Conservation (phyloP, 2,329 filamentous ascomycete genomes). For the Sporothrix sp. region DNA sequence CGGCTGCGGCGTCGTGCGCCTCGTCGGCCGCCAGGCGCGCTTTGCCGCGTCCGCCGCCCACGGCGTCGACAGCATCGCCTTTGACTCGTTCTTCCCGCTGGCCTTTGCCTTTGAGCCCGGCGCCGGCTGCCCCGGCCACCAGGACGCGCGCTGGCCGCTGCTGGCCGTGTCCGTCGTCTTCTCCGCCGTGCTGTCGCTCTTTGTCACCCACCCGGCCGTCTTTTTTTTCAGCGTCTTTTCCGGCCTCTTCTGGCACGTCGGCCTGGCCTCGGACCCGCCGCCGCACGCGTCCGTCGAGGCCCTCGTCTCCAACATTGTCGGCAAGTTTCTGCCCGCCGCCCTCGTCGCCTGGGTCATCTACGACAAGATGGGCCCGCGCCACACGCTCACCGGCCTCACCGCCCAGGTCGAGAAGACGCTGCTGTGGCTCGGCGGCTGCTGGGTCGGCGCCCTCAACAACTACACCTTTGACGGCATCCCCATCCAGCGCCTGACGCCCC, state of each 20-base stretch:
- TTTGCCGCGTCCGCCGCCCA: conserved; percentile 57
- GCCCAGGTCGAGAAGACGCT: conserved; percentile 86
- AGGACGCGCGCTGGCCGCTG: conserved; percentile 73
- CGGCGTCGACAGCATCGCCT: conserved; percentile 66
- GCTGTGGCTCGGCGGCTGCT: conserved; percentile 81
- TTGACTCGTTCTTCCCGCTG: conserved; percentile 83
- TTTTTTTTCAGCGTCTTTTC: conserved; percentile 82
- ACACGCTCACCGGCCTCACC: conserved; percentile 59
- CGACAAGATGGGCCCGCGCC: conserved; percentile 66
- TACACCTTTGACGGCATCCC: conserved; percentile 94
- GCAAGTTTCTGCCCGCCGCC: conserved; percentile 74
- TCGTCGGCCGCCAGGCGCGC: conserved; percentile 51
- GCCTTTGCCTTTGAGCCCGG: conserved; percentile 66
- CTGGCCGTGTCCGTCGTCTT: conserved; percentile 75
- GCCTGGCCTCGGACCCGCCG: conserved; percentile 81
- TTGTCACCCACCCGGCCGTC: conserved; percentile 65
- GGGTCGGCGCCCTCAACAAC: conserved; percentile 86
- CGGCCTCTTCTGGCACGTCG: conserved; percentile 81
- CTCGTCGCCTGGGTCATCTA: conserved; percentile 86
- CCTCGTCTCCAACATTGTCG: conserved; percentile 67
- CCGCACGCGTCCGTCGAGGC: conserved; percentile 54
- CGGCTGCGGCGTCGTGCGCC: conserved; percentile 61
- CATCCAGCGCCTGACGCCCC: conserved; percentile 80
- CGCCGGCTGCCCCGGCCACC: conserved; percentile 54
- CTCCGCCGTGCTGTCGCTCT: conserved; percentile 66